phyloP scores from a whole-genome alignment of 805 yeast species.

The Yamadazyma phyllophila region DNA sequence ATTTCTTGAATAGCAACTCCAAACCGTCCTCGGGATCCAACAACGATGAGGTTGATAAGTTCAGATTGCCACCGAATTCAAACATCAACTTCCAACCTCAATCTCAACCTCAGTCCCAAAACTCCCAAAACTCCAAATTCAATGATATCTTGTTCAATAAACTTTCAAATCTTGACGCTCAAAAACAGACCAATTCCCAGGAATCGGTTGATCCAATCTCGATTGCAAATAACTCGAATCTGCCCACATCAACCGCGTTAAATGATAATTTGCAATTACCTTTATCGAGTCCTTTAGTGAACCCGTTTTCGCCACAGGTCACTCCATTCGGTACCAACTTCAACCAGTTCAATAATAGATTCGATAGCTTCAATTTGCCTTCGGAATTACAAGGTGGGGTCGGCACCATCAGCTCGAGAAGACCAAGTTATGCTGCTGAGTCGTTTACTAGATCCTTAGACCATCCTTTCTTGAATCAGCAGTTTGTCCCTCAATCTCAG shows the following conservation, averaged over 20 bases:
- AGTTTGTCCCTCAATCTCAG: slow-evolving; percentile 4
- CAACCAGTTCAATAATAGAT: slow-evolving; percentile 1
- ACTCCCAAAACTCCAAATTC: slow-evolving; percentile 12
- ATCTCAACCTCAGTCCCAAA: neutral
- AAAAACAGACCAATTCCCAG: neutral
- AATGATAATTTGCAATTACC: slow-evolving; percentile 6
- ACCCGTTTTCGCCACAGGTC: slow-evolving; percentile 13
- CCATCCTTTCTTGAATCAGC: slow-evolving; percentile 6
- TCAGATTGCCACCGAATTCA: slow-evolving; percentile 14
- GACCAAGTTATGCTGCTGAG: slow-evolving; percentile 77
- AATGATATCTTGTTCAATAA: slow-evolving; percentile 24
- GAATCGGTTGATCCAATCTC: slow-evolving; percentile 1
- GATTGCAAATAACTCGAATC: neutral
- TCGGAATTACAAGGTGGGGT: slow-evolving; percentile 64
- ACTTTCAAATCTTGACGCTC: slow-evolving; percentile 18
- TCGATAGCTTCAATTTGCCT: slow-evolving; percentile 48
- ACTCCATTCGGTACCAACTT: slow-evolving; percentile 5
- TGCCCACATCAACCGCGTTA: slow-evolving; percentile 1
- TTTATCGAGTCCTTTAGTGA: slow-evolving; percentile 12
- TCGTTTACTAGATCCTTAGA: slow-evolving; percentile 40
- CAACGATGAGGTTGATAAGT: slow-evolving; percentile 6
- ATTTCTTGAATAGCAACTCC: slow-evolving; percentile 22
- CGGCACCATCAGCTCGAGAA: slow-evolving; percentile 59
- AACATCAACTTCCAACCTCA: slow-evolving; percentile 6
- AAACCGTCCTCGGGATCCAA: neutral